Evolutionary conservation across 2,329 filamentous ascomycete genomes (phyloP).

Genomic region (Nothophoma quercina): DNA sequence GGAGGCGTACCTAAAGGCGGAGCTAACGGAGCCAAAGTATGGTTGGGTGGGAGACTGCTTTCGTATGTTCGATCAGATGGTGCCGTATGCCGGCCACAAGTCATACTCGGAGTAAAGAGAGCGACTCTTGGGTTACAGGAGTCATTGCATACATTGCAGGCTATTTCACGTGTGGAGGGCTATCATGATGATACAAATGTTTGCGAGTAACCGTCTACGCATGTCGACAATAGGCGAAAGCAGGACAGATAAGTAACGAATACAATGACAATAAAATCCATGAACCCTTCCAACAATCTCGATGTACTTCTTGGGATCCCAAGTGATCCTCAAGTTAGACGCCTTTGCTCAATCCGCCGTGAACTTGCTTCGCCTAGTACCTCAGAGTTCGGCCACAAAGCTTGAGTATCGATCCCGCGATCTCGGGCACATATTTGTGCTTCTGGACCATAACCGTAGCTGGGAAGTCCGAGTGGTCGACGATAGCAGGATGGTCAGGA

Average conservation of each 20-base stretch:
- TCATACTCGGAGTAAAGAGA: no score
- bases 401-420: not conserved
- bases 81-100: no score
- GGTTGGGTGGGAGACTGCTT: constrained; percentile 20
- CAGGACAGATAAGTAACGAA: not conserved
- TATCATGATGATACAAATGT: not conserved
- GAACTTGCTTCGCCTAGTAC: not conserved
- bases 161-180: no score
- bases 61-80: constrained; percentile 16
- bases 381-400: constrained; percentile 5
- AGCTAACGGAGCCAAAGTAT: constrained; percentile 4
- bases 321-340: not conserved
- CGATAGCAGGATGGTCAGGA: constrained; percentile 8
- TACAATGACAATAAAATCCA: not conserved
- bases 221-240: no score
- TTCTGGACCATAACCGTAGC: not conserved
- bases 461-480: not conserved
- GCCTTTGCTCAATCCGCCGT: not conserved
- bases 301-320: no score
- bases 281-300: not conserved
- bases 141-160: not conserved
- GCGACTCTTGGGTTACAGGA: no score
- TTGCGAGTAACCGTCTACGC: not conserved
- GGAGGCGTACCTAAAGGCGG: constrained; percentile 25
- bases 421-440: constrained; percentile 12